Percentiles rank a stretch among this genome's conserved stretches.
These are phyloP conservation scores for Coemansia furcata DNA, from an alignment of 192 early-diverging fungal species.

Conservation along the genomic window DNA sequence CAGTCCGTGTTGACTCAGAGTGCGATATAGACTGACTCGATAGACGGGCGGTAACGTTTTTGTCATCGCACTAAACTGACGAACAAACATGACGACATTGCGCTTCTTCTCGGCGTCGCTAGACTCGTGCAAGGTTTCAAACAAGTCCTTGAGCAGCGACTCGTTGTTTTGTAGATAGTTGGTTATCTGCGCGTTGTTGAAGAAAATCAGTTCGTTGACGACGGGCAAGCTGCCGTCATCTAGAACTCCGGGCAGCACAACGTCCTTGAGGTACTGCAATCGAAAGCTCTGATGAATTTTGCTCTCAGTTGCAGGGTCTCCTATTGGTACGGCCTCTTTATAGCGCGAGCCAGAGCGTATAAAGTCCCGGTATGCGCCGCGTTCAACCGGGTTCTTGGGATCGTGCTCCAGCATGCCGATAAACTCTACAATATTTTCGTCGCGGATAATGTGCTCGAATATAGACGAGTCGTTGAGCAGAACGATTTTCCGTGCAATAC, in stretches of 20 bases:
- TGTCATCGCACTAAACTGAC: conserved; percentile 74
- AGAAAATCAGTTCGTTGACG: conserved; percentile 73
- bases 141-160: conserved; percentile 66
- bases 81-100: conserved; percentile 77
- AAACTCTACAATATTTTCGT: conserved; percentile 69
- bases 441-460: conserved; percentile 70
- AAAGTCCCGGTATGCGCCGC: conserved; percentile 76
- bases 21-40: conserved; percentile 62
- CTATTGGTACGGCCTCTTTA: conserved; percentile 78
- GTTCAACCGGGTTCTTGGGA: conserved; percentile 64
- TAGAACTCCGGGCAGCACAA: conserved; percentile 69
- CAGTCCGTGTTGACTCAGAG: conserved; percentile 73
- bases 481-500: conserved; percentile 72
- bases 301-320: conserved; percentile 60
- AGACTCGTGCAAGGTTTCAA: conserved; percentile 60
- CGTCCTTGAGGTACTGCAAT: conserved; percentile 84
- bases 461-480: conserved; percentile 77
- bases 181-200: conserved; percentile 84
- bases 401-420: conserved; percentile 91
- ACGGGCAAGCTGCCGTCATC: conserved; percentile 76
- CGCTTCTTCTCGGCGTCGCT: conserved; percentile 58
- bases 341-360: conserved; percentile 58
- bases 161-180: conserved; percentile 68
- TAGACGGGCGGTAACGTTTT: conserved; percentile 65
- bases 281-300: conserved; percentile 90